Percentiles rank a stretch among this genome's conserved stretches.
Evolutionary conservation across 768 basidiomycete genomes (phyloP).

Genomic region (Cyathus striatus): DNA sequence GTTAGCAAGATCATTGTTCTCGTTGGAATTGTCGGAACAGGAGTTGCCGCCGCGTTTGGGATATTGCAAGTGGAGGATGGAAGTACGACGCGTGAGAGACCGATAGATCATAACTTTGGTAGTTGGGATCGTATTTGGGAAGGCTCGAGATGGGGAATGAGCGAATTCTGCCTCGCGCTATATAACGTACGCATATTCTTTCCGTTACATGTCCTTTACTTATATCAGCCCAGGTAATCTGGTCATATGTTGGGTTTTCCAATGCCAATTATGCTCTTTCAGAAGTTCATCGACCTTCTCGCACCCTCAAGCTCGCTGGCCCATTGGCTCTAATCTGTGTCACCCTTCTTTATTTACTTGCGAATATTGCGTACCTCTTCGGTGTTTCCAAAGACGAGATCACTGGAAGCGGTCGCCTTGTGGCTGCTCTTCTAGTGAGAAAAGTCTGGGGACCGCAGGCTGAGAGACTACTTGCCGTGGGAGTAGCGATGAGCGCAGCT

Average conservation of each 20-base stretch:
- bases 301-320: slow-evolving; percentile 60
- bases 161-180: slow-evolving; percentile 37
- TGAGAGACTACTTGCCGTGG: slow-evolving; percentile 32
- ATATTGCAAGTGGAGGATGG: slow-evolving; percentile 42
- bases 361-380: slow-evolving; percentile 59
- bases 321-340: slow-evolving; percentile 54
- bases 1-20: slow-evolving; percentile 34
- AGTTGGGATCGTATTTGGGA: slow-evolving; percentile 35
- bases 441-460: slow-evolving; percentile 56
- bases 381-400: slow-evolving; percentile 68
- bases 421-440: slow-evolving; percentile 62
- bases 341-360: slow-evolving; percentile 50
- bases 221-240: slow-evolving; percentile 31
- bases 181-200: slow-evolving; percentile 34
- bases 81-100: too few species aligned
- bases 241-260: slow-evolving; percentile 55
- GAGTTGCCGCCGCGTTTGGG: slow-evolving; percentile 55
- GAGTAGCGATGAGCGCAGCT: slow-evolving; percentile 49
- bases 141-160: slow-evolving; percentile 46
- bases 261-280: slow-evolving; percentile 67
- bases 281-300: slow-evolving; percentile 56
- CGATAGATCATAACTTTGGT: too few species aligned
- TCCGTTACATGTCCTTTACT: neutral
- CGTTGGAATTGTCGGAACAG: slow-evolving; percentile 24
- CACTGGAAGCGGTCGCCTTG: slow-evolving; percentile 47